Percentiles rank a stretch among this genome's conserved stretches.
Conservation (phyloP, 2,329 filamentous ascomycete genomes). For the Fusarium praegraminearum region DNA sequence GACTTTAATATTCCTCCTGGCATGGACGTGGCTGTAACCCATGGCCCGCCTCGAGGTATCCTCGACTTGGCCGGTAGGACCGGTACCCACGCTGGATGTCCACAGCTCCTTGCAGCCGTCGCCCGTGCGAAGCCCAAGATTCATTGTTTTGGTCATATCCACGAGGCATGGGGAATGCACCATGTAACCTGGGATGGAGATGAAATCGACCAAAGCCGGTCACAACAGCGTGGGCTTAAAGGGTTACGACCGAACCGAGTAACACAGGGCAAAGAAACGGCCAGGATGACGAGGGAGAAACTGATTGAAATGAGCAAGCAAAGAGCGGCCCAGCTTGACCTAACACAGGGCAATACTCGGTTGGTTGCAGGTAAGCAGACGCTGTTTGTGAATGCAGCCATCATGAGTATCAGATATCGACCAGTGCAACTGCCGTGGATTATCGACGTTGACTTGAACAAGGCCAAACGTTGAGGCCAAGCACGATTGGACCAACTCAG, state of each 20-base stretch:
- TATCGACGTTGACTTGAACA: conserved; percentile 60
- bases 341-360: conserved; percentile 49
- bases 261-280: conserved; percentile 32
- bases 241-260: conserved; percentile 40
- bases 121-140: conserved; percentile 58
- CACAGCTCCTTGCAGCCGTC: conserved; percentile 60
- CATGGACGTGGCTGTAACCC: conserved; percentile 64
- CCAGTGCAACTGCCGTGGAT: conserved; percentile 65
- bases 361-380: conserved; percentile 61
- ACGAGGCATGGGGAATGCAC: conserved; percentile 69
- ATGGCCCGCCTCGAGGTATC: conserved; percentile 66
- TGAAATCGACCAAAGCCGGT: conserved; percentile 58
- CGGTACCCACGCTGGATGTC: conserved; percentile 56
- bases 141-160: conserved; percentile 71
- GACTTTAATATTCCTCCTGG: conserved; percentile 52
- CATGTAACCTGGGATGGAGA: conserved; percentile 62
- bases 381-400: conserved; percentile 70
- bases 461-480: not conserved
- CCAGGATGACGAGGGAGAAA: conserved; percentile 25
- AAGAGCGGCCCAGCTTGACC: conserved; percentile 55
- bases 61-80: conserved; percentile 55
- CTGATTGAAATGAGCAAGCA: conserved; percentile 43
- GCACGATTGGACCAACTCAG: not conserved
- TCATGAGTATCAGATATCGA: conserved; percentile 59
- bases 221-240: conserved; percentile 52